A percentile compares a stretch with the other conserved stretches of the same genome.
These are phyloP conservation scores for Blastobotrys serpentis DNA, from an alignment of 1,139 yeast species.

Conservation along the genomic window DNA sequence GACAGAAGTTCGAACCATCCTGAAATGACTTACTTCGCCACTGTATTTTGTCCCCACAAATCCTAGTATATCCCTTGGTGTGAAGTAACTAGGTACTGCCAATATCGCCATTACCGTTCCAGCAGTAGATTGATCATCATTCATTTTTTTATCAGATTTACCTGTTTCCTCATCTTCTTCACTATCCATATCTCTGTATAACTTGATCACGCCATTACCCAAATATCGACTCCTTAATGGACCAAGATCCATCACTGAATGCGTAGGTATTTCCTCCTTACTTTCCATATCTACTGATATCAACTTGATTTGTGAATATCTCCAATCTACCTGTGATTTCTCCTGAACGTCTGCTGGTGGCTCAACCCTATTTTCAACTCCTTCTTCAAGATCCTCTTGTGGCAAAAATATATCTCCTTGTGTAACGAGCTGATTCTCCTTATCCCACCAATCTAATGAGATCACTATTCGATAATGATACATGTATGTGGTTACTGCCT, in stretches of 20 bases:
- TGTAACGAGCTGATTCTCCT: slow-evolving; percentile 13
- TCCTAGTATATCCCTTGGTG: slow-evolving; percentile 80
- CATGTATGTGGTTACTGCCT: background rate
- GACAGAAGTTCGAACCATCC: slow-evolving; percentile 65
- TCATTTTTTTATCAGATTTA: slow-evolving; percentile 12
- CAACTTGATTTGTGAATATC: slow-evolving; percentile 34
- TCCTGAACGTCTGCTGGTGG: background rate
- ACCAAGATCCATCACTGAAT: slow-evolving; percentile 1
- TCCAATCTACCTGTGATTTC: slow-evolving; percentile 24
- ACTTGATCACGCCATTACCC: slow-evolving; percentile 70
- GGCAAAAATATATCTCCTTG: slow-evolving; percentile 9
- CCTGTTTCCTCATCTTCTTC: slow-evolving; percentile 23
- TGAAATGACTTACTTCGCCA: slow-evolving; percentile 63
- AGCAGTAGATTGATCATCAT: slow-evolving; percentile 21
- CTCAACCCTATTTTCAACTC: background rate
- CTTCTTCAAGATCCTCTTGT: background rate
- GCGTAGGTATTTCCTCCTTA: slow-evolving; percentile 3
- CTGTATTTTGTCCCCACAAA: slow-evolving; percentile 66
- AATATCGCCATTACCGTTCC: slow-evolving; percentile 60
- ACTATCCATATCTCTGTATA: slow-evolving; percentile 54
- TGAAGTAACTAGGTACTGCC: slow-evolving; percentile 84
- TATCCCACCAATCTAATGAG: slow-evolving; percentile 1
- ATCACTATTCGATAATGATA: slow-evolving; percentile 2
- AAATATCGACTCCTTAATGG: slow-evolving; percentile 53
- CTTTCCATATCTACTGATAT: slow-evolving; percentile 36